Percentiles rank a stretch among this genome's conserved stretches.
These are phyloP conservation scores for Aurantiochytrium sp. DNA, from an alignment of 108 stramenopile genomes.

Conservation along the genomic window DNA sequence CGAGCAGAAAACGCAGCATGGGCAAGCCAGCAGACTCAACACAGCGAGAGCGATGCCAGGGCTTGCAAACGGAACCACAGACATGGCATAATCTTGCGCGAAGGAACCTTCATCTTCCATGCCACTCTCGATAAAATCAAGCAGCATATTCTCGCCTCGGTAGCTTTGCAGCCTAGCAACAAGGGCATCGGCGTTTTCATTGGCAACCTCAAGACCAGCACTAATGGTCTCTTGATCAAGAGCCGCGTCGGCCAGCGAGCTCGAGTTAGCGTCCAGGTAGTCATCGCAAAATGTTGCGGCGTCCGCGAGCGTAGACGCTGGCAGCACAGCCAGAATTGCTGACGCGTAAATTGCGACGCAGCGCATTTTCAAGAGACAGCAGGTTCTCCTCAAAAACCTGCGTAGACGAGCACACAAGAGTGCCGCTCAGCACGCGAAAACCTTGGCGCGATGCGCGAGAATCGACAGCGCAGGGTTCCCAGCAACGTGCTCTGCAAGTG, in stretches of 20 bases:
- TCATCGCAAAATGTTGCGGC: not conserved
- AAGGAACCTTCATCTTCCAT: not conserved
- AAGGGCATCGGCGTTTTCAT: not conserved
- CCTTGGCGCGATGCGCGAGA: too few species aligned
- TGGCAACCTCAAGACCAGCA: not conserved
- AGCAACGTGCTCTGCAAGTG: too few species aligned
- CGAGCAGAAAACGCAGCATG: not conserved
- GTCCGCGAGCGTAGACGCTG: not conserved
- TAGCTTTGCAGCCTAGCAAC: not conserved
- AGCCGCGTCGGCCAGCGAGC: not conserved
- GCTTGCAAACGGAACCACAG: not conserved
- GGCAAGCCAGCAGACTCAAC: not conserved
- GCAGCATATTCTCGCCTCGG: not conserved
- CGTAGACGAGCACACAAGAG: too few species aligned
- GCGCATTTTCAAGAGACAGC: too few species aligned
- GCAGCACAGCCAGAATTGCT: not conserved
- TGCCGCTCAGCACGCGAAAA: too few species aligned
- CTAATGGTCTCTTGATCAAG: not conserved
- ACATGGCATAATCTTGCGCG: not conserved
- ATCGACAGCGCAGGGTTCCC: too few species aligned
- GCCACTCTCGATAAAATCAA: not conserved
- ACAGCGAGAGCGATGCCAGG: not conserved
- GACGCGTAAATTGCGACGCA: too few species aligned
- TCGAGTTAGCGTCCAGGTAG: not conserved
- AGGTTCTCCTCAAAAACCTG: too few species aligned